phyloP scores from a whole-genome alignment of 306 rosid genomes.

The Medicago arabica region DNA sequence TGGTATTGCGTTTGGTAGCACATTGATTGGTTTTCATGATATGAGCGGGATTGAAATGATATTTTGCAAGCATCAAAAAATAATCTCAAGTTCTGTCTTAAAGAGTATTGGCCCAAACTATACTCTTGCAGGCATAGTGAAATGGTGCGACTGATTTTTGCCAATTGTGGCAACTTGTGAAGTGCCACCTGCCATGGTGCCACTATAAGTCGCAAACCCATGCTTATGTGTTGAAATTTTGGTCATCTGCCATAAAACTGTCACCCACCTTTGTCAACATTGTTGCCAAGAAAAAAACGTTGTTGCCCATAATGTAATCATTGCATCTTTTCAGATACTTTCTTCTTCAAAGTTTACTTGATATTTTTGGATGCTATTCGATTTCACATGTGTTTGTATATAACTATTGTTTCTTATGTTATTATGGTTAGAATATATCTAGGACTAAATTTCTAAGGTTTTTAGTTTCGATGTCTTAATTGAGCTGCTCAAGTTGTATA shows the following conservation, averaged over 20 bases:
- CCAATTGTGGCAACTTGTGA: neutral
- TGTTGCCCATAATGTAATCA: neutral
- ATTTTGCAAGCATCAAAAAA: neutral
- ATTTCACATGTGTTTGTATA: neutral
- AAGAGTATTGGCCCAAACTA: neutral
- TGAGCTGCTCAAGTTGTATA: neutral
- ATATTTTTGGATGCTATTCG: neutral
- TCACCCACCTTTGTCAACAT: neutral
- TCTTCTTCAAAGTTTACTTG: neutral
- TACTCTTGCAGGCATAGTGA: neutral
- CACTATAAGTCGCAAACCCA: neutral
- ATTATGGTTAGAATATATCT: neutral
- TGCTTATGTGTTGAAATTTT: neutral
- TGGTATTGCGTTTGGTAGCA: neutral
- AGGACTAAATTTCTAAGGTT: neutral
- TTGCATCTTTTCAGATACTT: neutral
- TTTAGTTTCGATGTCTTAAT: conserved; percentile 4
- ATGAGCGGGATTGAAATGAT: conserved; percentile 10
- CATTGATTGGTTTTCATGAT: conserved; percentile 5
- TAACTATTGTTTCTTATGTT: neutral
- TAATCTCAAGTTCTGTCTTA: neutral
- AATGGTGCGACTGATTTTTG: neutral
- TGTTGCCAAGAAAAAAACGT: neutral
- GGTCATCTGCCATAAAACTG: neutral
- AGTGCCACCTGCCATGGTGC: neutral